Conservation (phyloP, 805 yeast genomes). For the Cyberlindnera galapagoensis region DNA sequence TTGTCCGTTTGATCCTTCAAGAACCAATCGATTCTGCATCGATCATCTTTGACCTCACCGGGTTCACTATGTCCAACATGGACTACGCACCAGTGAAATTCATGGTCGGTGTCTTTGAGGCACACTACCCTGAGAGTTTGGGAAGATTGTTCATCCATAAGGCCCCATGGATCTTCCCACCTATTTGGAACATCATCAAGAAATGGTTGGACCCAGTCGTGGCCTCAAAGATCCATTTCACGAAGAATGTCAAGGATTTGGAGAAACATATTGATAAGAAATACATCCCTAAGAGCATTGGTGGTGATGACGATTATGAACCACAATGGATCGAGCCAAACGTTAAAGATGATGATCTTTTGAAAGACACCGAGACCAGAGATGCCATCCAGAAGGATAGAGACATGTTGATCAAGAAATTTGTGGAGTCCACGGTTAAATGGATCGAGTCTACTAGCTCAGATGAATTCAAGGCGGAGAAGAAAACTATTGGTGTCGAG, state of each 20-base stretch:
- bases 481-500: conserved; percentile 43
- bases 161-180: conserved; percentile 96
- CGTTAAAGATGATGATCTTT: conserved; percentile 45
- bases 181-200: conserved; percentile 89
- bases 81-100: conserved; percentile 90
- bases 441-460: conserved; percentile 70
- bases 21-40: conserved; percentile 79
- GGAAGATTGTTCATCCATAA: conserved; percentile 81
- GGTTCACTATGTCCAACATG: conserved; percentile 85
- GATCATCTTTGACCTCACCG: conserved; percentile 79
- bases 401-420: conserved; percentile 42
- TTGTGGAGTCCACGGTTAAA: conserved; percentile 57
- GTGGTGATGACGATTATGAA: conserved; percentile 61
- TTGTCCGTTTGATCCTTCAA: conserved; percentile 64
- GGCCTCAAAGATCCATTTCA: conserved; percentile 82
- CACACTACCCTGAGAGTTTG: conserved; percentile 92
- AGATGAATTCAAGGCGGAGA: conserved; percentile 48
- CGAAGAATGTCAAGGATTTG: conserved; percentile 64
- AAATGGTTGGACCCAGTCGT: conserved; percentile 97
- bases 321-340: conserved; percentile 58
- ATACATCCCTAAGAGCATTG: conserved; percentile 63
- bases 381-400: conserved; percentile 45
- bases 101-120: conserved; percentile 84
- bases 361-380: conserved; percentile 39
- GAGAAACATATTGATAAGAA: conserved; percentile 50